A percentile compares a stretch with the other conserved stretches of the same genome.
Conservation (phyloP, 1,284 basidiomycete species). For the Ustilago lituana region DNA sequence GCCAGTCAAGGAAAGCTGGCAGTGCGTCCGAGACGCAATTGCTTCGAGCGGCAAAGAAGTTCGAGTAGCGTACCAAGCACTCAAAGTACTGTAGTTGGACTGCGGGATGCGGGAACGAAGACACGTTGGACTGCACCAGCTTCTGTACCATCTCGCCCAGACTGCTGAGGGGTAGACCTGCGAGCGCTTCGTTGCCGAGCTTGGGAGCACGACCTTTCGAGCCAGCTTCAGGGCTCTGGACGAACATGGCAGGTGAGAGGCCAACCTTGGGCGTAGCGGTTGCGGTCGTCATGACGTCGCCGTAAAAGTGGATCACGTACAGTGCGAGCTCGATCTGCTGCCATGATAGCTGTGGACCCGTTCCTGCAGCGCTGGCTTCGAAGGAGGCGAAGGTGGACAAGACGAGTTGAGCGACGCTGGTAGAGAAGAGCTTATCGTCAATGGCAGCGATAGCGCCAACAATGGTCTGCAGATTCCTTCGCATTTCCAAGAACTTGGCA, state of each 20-base stretch:
- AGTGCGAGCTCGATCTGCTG: constrained; percentile 91
- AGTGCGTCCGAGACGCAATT: constrained; percentile 77
- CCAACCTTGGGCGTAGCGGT: constrained; percentile 59
- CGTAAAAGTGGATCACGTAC: constrained; percentile 91
- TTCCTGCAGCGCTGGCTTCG: constrained; percentile 70
- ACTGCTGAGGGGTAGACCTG: constrained; percentile 77
- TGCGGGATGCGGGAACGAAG: constrained; percentile 82
- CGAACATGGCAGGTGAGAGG: constrained; percentile 60
- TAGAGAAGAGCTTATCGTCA: constrained; percentile 81
- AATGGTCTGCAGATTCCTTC: constrained; percentile 84
- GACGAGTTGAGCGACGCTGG: constrained; percentile 77
- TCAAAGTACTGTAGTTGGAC: constrained; percentile 96
- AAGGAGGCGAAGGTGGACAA: constrained; percentile 78
- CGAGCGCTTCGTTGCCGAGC: constrained; percentile 49
- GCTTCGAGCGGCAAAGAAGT: constrained; percentile 90
- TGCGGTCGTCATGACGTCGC: constrained; percentile 72
- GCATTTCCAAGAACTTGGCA: constrained; percentile 82
- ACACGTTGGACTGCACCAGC: constrained; percentile 84
- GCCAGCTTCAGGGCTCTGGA: constrained; percentile 53
- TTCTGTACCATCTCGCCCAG: constrained; percentile 90
- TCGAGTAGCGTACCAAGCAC: constrained; percentile 86
- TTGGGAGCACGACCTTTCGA: constrained; percentile 56
- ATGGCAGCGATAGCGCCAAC: constrained; percentile 83
- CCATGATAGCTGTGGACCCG: constrained; percentile 76
- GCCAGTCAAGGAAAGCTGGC: constrained; percentile 87